Evolutionary conservation across 352 stramenopile genomes (phyloP), one percentile per base, ranked within the genome.

Genomic region (Phytophthora constricta): DNA sequence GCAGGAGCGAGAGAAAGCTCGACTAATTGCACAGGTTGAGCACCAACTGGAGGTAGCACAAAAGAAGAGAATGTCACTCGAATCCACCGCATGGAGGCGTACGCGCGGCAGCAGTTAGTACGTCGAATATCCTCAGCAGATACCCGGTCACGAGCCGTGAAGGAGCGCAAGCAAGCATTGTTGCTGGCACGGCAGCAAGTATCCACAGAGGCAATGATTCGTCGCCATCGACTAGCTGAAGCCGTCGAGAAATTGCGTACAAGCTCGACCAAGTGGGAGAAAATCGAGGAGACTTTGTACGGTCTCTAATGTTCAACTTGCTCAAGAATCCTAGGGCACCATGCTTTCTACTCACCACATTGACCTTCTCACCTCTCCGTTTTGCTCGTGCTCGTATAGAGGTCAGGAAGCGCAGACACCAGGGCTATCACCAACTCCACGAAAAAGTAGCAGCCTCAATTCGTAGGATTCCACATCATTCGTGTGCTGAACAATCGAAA

Each of bases 201-300:
- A 9, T 73, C 81, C 8, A 76, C 87, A 19, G 82, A 92, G 11
- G 78, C 81, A 34, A 74, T 93, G 46, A 62, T 89, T 4, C 82
- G 86, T 42, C 90, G 90, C 34, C 83, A 92, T 65, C 73, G 74
- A 45, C 90, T 93, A 45, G 71, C 68, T 20, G 68, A 92, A 49
- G 83, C 80, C 4, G 79, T 95, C 26, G 83, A 91, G 52, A 77
- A 93, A 41, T 70, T 93, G 39, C 78, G 80, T 10, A 69, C 62
- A 33, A 82, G 62, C 56, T 61, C 56, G 13, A 86, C 84, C 57
- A 89, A 91, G 51, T 94, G 84, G 86, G 84, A 94, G 65, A 89
- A 89, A 57, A 79, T 93, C 64, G 82, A 92, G 55, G 84, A 91
- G 25, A 86, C 76, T 55, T 72, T 93, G 78, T 89, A 90, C 80